Evolutionary conservation across 2,329 filamentous ascomycete genomes (phyloP).

Genomic region (Phyllosticta citriasiana): DNA sequence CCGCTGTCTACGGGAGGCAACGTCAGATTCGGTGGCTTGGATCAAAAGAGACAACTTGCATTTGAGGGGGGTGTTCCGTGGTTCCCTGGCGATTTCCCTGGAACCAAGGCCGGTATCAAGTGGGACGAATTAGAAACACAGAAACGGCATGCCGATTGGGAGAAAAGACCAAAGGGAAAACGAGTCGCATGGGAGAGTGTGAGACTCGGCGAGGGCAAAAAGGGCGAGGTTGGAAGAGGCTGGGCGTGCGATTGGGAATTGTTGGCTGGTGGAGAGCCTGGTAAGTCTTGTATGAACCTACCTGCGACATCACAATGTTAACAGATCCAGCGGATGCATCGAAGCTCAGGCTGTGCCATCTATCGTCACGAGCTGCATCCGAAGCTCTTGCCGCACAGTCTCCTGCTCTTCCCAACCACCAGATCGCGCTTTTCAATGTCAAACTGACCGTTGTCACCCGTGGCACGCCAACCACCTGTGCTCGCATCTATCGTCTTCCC

Average conservation of each 20-base stretch:
- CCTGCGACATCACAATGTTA: conserved; percentile 59
- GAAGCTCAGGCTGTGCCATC: neutral
- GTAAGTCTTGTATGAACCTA: conserved; percentile 55
- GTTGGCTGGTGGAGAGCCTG: neutral
- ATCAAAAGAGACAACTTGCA: conserved; percentile 67
- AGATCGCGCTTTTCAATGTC: conserved; percentile 44
- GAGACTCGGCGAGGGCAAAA: conserved; percentile 61
- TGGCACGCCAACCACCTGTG: conserved; percentile 60
- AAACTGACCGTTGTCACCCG: conserved; percentile 57
- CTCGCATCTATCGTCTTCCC: conserved; percentile 83
- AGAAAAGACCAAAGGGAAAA: conserved; percentile 70
- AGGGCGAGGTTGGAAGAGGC: conserved; percentile 73
- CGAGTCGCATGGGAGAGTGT: conserved; percentile 65
- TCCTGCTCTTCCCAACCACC: neutral
- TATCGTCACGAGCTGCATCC: neutral
- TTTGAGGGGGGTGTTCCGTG: conserved; percentile 72
- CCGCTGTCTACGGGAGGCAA: conserved; percentile 72
- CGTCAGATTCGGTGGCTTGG: conserved; percentile 70
- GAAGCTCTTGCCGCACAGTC: neutral
- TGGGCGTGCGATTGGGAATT: conserved; percentile 74
- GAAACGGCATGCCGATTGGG: conserved; percentile 56
- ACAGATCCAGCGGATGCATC: neutral
- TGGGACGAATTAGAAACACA: conserved; percentile 64
- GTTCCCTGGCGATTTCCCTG: conserved; percentile 80
- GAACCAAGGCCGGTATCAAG: conserved; percentile 63